Evolutionary conservation across 2,329 filamentous ascomycete species (phyloP).

Genomic region (Colletotrichum tropicale): DNA sequence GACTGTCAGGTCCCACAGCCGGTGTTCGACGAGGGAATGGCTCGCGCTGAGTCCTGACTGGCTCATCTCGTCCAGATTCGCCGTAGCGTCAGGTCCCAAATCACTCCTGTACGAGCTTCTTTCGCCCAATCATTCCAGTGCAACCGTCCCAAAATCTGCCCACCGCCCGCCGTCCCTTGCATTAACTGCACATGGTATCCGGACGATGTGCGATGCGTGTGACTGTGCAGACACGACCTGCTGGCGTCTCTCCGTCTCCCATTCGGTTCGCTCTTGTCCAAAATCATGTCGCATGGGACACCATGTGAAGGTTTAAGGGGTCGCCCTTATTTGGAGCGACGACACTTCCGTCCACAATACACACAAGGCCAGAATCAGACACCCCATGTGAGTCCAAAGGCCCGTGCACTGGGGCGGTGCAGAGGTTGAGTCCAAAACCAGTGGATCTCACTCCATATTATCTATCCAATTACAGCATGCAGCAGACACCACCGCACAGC

Average conservation of each 20-base stretch:
- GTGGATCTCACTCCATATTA: too few relatives aligned
- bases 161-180: background rate
- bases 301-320: slow-evolving; percentile 1
- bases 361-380: too few relatives aligned
- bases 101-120: background rate
- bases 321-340: background rate
- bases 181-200: background rate
- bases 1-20: background rate
- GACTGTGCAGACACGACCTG: background rate
- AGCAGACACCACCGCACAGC: too few relatives aligned
- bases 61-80: background rate
- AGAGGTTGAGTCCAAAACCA: too few relatives aligned
- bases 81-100: slow-evolving; percentile 12
- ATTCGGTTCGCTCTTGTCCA: background rate
- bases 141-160: background rate
- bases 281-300: background rate
- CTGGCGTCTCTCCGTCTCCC: background rate
- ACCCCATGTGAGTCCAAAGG: too few relatives aligned
- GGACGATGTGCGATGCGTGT: background rate
- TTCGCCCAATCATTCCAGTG: background rate
- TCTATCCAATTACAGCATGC: too few relatives aligned
- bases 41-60: background rate
- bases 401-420: too few relatives aligned
- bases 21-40: background rate
- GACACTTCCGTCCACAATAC: background rate